Evolutionary conservation across 2,329 filamentous ascomycete genomes (phyloP).

Genomic region (Diplodia sapinea): DNA sequence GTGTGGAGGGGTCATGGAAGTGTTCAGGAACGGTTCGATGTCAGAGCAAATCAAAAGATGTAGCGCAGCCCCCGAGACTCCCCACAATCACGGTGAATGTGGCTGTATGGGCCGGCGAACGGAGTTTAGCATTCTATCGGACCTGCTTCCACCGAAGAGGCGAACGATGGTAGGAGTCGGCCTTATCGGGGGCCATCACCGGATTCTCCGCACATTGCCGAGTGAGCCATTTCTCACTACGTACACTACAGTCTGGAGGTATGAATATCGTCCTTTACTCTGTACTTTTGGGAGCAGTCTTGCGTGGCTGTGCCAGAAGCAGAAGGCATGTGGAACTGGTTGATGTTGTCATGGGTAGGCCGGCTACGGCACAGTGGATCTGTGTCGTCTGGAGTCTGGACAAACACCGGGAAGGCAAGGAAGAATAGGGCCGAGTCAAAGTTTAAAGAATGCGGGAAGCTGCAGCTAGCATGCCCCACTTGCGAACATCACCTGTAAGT

Average conservation of each 20-base stretch:
- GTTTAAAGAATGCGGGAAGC: not conserved
- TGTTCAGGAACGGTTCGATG: not conserved
- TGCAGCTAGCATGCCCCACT: constrained; percentile 1
- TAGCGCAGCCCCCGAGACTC: not conserved
- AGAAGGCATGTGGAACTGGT: not conserved
- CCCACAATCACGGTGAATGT: not conserved
- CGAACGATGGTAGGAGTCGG: not conserved
- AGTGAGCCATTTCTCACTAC: not conserved
- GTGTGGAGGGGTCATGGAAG: not conserved
- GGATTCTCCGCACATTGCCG: constrained; percentile 14
- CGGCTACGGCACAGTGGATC: not conserved
- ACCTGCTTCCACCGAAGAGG: constrained; percentile 9
- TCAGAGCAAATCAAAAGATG: not conserved
- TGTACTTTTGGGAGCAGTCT: not conserved
- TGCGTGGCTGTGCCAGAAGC: not conserved
- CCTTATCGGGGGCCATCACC: constrained; percentile 12
- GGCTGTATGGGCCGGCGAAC: not conserved
- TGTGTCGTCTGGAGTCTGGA: not conserved
- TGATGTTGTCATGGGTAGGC: not conserved
- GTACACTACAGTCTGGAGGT: not conserved
- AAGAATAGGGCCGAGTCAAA: not conserved
- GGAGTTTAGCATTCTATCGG: not conserved
- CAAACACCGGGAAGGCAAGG: not conserved
- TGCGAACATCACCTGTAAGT: not conserved
- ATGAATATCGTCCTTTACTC: not conserved